These are phyloP conservation scores for Schizosaccharomyces versatilis DNA, from an alignment of 1,139 yeast genomes.

Conservation along the genomic window DNA sequence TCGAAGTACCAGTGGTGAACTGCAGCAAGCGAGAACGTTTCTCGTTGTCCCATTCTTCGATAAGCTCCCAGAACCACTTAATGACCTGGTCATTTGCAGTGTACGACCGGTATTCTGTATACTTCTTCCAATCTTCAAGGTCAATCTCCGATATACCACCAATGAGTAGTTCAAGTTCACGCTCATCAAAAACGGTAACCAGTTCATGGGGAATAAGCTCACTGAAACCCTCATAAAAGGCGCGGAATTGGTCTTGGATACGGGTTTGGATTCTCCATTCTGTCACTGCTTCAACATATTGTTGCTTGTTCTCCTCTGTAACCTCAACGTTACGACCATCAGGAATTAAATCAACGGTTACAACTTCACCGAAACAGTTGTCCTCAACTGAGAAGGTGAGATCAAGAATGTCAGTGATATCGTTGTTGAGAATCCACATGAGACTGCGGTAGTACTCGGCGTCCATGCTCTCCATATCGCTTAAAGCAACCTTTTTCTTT, in stretches of 20 bases:
- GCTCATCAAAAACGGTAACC: slow-evolving; percentile 88
- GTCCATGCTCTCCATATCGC: slow-evolving; percentile 97
- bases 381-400: slow-evolving; percentile 87
- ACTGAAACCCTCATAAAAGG: slow-evolving; percentile 90
- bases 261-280: slow-evolving; percentile 91
- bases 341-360: slow-evolving; percentile 73
- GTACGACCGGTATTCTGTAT: slow-evolving; percentile 93
- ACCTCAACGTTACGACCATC: slow-evolving; percentile 76
- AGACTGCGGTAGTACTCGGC: slow-evolving; percentile 85
- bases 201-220: slow-evolving; percentile 92
- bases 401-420: slow-evolving; percentile 66
- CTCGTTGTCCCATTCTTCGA: slow-evolving; percentile 85
- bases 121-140: slow-evolving; percentile 95
- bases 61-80: slow-evolving; percentile 21
- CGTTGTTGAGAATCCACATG: slow-evolving; percentile 89
- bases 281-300: slow-evolving; percentile 80
- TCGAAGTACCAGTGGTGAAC: slow-evolving; percentile 94
- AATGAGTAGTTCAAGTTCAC: slow-evolving; percentile 83
- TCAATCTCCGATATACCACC: slow-evolving; percentile 98
- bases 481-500: slow-evolving; percentile 77
- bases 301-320: slow-evolving; percentile 81
- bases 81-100: slow-evolving; percentile 79
- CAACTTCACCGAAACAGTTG: slow-evolving; percentile 85
- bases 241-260: slow-evolving; percentile 86
- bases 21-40: slow-evolving; percentile 87